phyloP scores from a whole-genome alignment of 1,284 basidiomycete species.

The Entoloma clypeatum region DNA sequence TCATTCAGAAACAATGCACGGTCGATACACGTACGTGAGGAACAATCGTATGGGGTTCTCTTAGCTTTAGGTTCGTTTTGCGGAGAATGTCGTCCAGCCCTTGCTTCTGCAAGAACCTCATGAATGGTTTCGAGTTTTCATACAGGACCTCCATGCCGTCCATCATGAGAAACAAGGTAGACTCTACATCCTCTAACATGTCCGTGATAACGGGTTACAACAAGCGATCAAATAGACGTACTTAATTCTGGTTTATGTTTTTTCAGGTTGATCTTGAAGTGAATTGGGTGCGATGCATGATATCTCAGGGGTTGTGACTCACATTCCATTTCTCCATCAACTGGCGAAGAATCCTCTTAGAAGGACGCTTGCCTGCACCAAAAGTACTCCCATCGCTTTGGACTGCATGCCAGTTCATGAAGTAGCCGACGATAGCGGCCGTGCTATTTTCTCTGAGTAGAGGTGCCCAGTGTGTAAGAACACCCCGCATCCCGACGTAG shows the following conservation, averaged over 20 bases:
- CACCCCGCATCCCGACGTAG: slow-evolving; percentile 34
- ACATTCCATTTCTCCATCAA: no score
- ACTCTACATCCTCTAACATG: no score
- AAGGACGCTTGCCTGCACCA: neutral
- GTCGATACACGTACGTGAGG: slow-evolving; percentile 19
- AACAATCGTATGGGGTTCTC: slow-evolving; percentile 21
- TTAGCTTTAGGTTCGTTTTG: slow-evolving; percentile 12
- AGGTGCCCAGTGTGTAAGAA: slow-evolving; percentile 34
- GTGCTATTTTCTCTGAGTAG: slow-evolving; percentile 27
- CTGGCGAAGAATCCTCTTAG: neutral
- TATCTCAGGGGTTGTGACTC: no score
- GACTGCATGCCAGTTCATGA: slow-evolving; percentile 43
- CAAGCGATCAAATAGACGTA: neutral
- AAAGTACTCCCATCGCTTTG: slow-evolving; percentile 15
- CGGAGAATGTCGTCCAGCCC: slow-evolving; percentile 14
- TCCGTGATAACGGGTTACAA: neutral
- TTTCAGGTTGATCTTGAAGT: no score
- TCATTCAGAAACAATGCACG: neutral
- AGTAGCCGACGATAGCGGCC: slow-evolving; percentile 38
- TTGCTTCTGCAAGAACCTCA: slow-evolving; percentile 18
- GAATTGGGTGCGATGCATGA: no score
- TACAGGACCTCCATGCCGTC: slow-evolving; percentile 15
- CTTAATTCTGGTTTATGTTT: no score
- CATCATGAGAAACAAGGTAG: no score
- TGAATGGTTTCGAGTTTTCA: slow-evolving; percentile 24